phyloP scores from a whole-genome alignment of 2,329 filamentous ascomycete genomes.

The Pyrenophora teres region DNA sequence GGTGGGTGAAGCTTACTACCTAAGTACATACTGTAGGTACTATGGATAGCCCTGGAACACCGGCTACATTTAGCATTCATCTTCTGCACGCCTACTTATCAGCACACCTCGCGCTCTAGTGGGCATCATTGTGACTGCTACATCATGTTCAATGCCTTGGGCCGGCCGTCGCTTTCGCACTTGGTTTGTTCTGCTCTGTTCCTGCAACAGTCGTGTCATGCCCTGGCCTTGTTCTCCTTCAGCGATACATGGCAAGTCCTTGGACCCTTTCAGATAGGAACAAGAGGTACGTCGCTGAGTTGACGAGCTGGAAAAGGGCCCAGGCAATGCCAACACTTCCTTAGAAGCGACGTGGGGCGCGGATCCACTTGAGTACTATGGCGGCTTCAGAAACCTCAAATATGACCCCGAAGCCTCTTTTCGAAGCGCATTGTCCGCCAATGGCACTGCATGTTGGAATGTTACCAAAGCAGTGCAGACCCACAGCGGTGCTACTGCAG shows the following conservation, averaged over 20 bases:
- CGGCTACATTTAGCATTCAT: slow-evolving; percentile 5
- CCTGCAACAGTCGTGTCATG: slow-evolving; percentile 20
- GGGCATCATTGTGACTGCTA: not conserved
- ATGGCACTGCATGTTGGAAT: slow-evolving; percentile 59
- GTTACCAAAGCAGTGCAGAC: slow-evolving; percentile 41
- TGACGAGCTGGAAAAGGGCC: not conserved
- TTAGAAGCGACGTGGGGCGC: slow-evolving; percentile 63
- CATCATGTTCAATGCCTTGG: slow-evolving; percentile 7
- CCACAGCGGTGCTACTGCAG: slow-evolving; percentile 27
- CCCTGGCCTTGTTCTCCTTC: slow-evolving; percentile 36
- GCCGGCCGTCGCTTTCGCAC: slow-evolving; percentile 6
- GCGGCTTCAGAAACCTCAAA: slow-evolving; percentile 57
- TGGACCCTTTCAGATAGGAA: slow-evolving; percentile 64
- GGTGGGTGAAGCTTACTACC: slow-evolving; percentile 1
- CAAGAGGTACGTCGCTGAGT: slow-evolving; percentile 54
- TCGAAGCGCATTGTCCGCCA: slow-evolving; percentile 56
- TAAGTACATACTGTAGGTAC: too few relatives aligned
- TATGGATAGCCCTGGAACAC: not conserved
- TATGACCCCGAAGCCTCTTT: slow-evolving; percentile 52
- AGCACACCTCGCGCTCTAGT: not conserved
- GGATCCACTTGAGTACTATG: slow-evolving; percentile 60
- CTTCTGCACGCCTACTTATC: not conserved
- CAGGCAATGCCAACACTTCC: slow-evolving; percentile 14
- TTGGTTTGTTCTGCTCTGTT: slow-evolving; percentile 10
- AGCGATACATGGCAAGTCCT: slow-evolving; percentile 56